Base-by-base conservation (phyloP, 768 basidiomycete genomes). In the Paxillus rubicundulus region DNA sequence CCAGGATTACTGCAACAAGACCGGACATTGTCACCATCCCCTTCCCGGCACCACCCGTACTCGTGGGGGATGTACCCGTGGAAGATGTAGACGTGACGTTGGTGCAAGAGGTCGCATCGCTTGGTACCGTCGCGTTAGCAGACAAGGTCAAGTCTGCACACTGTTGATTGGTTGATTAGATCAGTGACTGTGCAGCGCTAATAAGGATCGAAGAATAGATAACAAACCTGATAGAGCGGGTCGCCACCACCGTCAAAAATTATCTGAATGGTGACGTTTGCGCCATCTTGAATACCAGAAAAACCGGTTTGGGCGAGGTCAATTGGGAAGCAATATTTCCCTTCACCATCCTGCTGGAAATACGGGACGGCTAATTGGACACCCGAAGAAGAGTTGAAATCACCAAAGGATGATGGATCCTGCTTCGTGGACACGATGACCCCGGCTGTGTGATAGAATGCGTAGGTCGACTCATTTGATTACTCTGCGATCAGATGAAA, bases 101-200 rank as follows among this genome's bases (percentile, higher is more conserved):
- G n/a, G n/a, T 47, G 63, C 77, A 76, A 17, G 59, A 57, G 2
- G 65, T 62, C 30, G 73, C 62, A 50, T 72, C 77, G 32, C 77
- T 70, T 1, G 83, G 76, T 30, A 82, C 71, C 16, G 73, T 77
- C 56, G 74, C 74, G 61, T 66, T 77, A 17, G 72, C 77, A 38
- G 83, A 78, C 30, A 95, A 72, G 17, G 85, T 84, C 59, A 94
- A 67, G 70, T 94, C 92, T 34, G 92, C 79, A 63, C 91, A 94
- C 87, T 92, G 61, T 12, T 45, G 9, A 14, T 54, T 43, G 2
- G 24, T 34, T 24, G 38, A 40, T 18, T 34, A 8, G 20, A 41
- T 45, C n/a, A 27, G 33, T 33, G 18, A 33, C 28, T n/a, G 45
- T 17, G 18, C 43, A 37, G 28, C 12, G n/a, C n/a, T n/a, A n/a